A percentile compares a stretch with the other conserved stretches of the same genome.
These are phyloP conservation scores for Trypanosoma conorhini DNA, from an alignment of 208 protist species.

Conservation along the genomic window DNA sequence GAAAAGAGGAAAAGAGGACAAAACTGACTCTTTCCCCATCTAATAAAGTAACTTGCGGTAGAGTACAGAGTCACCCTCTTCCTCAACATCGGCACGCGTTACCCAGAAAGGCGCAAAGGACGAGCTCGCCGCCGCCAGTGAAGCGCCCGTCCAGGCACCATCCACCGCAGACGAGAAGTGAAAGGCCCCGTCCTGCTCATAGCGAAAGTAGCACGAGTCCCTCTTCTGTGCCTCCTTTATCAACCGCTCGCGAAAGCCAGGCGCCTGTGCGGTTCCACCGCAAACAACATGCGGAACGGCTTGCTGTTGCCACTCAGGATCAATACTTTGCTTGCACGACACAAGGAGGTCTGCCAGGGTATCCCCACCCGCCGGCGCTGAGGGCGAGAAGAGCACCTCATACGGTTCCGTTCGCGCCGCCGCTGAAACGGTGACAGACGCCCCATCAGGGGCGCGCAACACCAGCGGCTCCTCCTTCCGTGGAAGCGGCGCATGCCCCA, in stretches of 20 bases:
- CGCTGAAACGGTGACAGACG: constrained; percentile 30
- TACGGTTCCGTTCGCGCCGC: constrained; percentile 42
- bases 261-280: constrained; percentile 49
- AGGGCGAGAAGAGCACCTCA: constrained; percentile 57
- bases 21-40: not conserved
- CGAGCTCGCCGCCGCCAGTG: constrained; percentile 73
- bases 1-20: constrained; percentile 1
- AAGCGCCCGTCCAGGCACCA: constrained; percentile 76
- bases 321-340: constrained; percentile 48
- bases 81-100: constrained; percentile 66
- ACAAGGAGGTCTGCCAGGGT: constrained; percentile 49
- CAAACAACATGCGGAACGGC: constrained; percentile 70
- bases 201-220: constrained; percentile 81
- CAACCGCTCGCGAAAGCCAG: constrained; percentile 55
- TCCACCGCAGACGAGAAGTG: constrained; percentile 31
- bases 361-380: not conserved
- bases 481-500: not conserved
- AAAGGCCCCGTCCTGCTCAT: constrained; percentile 59
- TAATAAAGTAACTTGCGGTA: constrained; percentile 78
- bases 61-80: constrained; percentile 69
- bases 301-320: constrained; percentile 79
- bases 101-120: constrained; percentile 84
- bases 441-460: constrained; percentile 53
- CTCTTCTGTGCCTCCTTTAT: constrained; percentile 55
- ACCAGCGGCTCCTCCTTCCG: constrained; percentile 13